Evolutionary conservation across 345 rosid genomes (phyloP), one percentile per base, ranked within the genome.

Genomic region (Eucalyptus leucophloia): DNA sequence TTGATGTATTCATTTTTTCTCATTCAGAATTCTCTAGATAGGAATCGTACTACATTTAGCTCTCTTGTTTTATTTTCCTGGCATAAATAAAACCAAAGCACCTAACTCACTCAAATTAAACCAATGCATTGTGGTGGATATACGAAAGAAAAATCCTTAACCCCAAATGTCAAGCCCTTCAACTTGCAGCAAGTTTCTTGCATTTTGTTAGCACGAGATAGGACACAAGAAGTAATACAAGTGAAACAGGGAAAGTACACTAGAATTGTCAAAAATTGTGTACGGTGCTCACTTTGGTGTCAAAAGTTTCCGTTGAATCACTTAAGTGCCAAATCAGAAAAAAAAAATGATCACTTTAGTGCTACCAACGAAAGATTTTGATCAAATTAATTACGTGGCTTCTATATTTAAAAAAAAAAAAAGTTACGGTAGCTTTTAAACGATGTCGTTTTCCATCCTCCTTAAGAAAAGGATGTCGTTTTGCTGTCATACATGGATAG

Each of bases 401-500:
- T 50, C 2, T 50, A 50, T 50, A 50, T 50, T 50, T 6, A 50
- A 50, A 50, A 50, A 15, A 45, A 44, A 49, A 15, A 50, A 15
- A 50, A 50, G 7, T 50, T 50, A 1, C 8, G 1, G 3, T 50
- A 16, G 53, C 8, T 50, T 50, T 50, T 50, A 50, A 50, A 50
- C 8, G 1, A 50, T 3, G 7, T 50, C 19, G 0, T 50, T 50
- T 50, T 15, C 19, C 53, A 50, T 50, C 7, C 1, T 50, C 53
- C 19, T 50, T 50, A 50, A 49, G 18, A 49, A 49, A 49, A 49
- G 0, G 18, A 49, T 0, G 1, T 49, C 7, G 3, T 49, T 49
- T 14, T 49, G 7, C 0, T 49, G 1, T 49, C 51, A 49, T 49
- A 49, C 51, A 0, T 49, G 51, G 7, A 49, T 0, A 49, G 18